Base-by-base conservation (phyloP, 495 filamentous ascomycete species). In the Hypoxylon crocopeplum region DNA sequence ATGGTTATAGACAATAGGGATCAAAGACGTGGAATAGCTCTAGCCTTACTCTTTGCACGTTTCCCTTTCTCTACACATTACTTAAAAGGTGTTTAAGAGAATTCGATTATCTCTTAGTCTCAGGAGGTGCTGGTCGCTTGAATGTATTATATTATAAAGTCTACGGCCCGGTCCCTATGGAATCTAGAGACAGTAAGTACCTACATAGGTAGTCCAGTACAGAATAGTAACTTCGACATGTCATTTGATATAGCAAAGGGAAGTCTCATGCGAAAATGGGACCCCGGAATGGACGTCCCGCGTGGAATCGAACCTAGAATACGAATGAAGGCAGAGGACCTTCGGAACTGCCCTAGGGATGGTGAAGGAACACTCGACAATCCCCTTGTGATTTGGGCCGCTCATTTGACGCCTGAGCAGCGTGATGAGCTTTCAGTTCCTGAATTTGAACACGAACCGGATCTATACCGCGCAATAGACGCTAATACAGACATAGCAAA, bases 401-500 rank as follows among this genome's bases (percentile, higher is more conserved):
- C 57, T 21, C 33, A 17, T 7, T 29, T 60, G 8, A 54, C 57
- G 2, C 8, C 36, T 5, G 1, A 21, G 10, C 49, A 60, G n/a
- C 25, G 49, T 1, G 4, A 0, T 0, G 57, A 60, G 22, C 37
- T 60, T 7, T 13, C 36, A 11, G n/a, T 60, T 7, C 57, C 57
- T 0, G 57, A 60, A 1, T 54, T 54, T 34, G 57, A 54, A 17
- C 12, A 54, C 0, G 57, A 60, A 8, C 42, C 38, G 15, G 49
- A 60, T 15, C 29, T 60, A 7, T 60, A 60, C 29, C 44, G 49
- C 12, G 57, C 57, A 2, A 41, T 60, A 7, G 57, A 60, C 38
- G 42, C 57, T 32, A 60, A 60, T 15, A 10, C 57, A 33, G 57
- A 60, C 11, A 54, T 60, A 25, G 57, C 57, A 0, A 60, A 60